Percentiles rank a stretch among this genome's conserved stretches.
phyloP scores from a whole-genome alignment of 352 stramenopile species.

The Phytophthora constricta region DNA sequence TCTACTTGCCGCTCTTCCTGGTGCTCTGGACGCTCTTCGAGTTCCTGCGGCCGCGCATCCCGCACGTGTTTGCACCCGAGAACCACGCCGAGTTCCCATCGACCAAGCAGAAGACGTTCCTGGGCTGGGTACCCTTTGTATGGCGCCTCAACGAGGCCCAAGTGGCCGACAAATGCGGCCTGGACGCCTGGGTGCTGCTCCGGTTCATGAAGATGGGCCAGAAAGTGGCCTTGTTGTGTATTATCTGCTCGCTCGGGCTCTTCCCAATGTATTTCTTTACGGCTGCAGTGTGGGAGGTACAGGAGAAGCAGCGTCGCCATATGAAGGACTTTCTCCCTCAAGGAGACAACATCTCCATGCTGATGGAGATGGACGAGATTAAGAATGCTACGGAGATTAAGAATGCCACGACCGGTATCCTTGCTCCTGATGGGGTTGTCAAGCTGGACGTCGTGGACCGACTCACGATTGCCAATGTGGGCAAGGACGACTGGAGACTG shows the following conservation, averaged over 20 bases:
- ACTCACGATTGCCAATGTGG: conserved; percentile 76
- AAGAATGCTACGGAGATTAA: not conserved
- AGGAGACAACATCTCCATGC: conserved; percentile 18
- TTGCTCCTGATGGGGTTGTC: conserved; percentile 36
- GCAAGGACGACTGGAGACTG: conserved; percentile 64
- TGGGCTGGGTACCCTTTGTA: conserved; percentile 71
- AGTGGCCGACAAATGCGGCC: conserved; percentile 65
- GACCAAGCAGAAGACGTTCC: conserved; percentile 38
- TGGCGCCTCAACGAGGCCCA: conserved; percentile 59
- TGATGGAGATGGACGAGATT: conserved; percentile 33
- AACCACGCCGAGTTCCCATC: conserved; percentile 52
- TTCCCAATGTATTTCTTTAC: conserved; percentile 75
- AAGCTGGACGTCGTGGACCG: conserved; percentile 69
- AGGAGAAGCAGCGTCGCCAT: conserved; percentile 37
- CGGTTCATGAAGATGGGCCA: conserved; percentile 77
- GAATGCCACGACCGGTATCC: conserved; percentile 23
- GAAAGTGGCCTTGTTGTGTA: conserved; percentile 64
- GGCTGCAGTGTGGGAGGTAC: conserved; percentile 38
- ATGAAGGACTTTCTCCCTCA: conserved; percentile 26
- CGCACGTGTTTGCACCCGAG: conserved; percentile 54
- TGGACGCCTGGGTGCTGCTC: conserved; percentile 80
- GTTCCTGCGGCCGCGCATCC: conserved; percentile 50
- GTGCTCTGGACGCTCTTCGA: conserved; percentile 68
- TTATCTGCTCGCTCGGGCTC: conserved; percentile 63
- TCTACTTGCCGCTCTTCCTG: conserved; percentile 74